Percentiles rank a stretch among this genome's conserved stretches.
Conservation (phyloP, 2,329 filamentous ascomycete species). For the Magnaporthales sp. region DNA sequence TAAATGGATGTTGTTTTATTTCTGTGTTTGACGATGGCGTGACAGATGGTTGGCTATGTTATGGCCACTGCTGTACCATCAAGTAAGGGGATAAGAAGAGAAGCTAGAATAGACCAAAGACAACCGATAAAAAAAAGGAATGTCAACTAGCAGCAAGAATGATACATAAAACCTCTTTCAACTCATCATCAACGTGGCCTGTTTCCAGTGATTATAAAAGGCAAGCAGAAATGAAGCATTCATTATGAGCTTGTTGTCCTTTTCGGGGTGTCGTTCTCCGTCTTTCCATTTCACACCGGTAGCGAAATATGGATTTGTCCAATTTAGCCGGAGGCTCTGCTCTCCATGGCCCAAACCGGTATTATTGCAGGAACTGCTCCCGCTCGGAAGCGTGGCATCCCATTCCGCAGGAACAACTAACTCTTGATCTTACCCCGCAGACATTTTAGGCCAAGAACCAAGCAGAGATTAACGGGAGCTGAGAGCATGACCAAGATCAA, state of each 20-base stretch:
- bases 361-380: neutral
- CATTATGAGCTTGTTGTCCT: neutral
- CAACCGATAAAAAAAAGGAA: neutral
- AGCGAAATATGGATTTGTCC: neutral
- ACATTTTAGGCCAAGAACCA: neutral
- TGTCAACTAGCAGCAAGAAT: neutral
- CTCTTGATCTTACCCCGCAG: neutral
- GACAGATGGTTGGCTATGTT: neutral
- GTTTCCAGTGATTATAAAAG: neutral
- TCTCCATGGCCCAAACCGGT: neutral
- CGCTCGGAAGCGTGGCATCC: neutral
- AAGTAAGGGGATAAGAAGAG: neutral
- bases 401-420: neutral
- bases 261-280: neutral
- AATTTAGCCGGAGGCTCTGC: constrained; percentile 2
- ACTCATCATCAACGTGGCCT: neutral
- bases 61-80: neutral
- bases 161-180: neutral
- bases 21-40: neutral
- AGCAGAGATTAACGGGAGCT: neutral
- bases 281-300: neutral
- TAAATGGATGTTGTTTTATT: neutral
- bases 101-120: neutral
- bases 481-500: neutral
- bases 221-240: neutral